Base-by-base conservation (phyloP, 345 rosid genomes). In the Tarenaya hassleriana region DNA sequence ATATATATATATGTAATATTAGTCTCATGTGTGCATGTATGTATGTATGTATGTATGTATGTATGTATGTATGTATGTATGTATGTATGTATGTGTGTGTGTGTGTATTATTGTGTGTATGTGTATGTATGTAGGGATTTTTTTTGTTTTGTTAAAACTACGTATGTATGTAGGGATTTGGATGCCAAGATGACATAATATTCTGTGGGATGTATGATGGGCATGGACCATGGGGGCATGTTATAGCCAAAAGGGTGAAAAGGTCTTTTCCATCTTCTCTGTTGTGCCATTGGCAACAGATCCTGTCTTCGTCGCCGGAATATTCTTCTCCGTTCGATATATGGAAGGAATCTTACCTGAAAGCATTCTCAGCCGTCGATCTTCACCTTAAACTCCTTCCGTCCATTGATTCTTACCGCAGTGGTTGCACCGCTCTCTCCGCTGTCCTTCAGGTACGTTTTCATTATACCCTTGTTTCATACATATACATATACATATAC, bases 191-290 rank as follows among this genome's bases (percentile, higher is more conserved):
- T 49, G 98, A 91, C 65, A 75, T 78, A 80, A 69, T 73, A 15
- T 82, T 86, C 27, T 84, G 91, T 69, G 95, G 96, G 59, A 67
- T 91, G 15, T 86, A 84, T 66, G 98, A 91, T 72, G 98, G 98
- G 19, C 98, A 91, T 57, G 98, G 97, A 27, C 82, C 91, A 41
- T 86, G 97, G 97, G 97, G 91, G 16, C 95, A 91, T 70, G 44
- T 74, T 17, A 67, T 86, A 35, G 64, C 96, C 49, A 86, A 79
- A 72, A 77, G 62, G 56, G 83, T 80, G 1, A 69, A 78, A 61
- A 66, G 67, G 35, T 62, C 74, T 10, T 66, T 84, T 49, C 87
- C 89, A 6, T 47, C 72, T 64, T 66, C 86, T 40, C 61, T 86
- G 72, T 77, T 84, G 2, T 87, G 92, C 69, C 75, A 70, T 45